Evolutionary conservation across 805 yeast genomes (phyloP).

Genomic region (Candida tammaniensis): DNA sequence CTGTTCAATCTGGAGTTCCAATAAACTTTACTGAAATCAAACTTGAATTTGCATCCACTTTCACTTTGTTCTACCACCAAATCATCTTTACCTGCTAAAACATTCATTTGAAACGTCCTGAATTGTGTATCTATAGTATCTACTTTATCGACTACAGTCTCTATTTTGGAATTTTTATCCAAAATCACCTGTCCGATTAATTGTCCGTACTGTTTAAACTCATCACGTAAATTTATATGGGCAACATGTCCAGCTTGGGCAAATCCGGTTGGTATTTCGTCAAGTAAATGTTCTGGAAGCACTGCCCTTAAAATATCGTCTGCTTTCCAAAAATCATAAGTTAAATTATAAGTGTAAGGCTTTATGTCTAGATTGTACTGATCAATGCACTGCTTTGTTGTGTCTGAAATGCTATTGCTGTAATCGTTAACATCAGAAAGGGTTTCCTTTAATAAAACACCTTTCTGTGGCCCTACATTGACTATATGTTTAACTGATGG

Average conservation of each 20-base stretch:
- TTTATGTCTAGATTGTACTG: slow-evolving; percentile 45
- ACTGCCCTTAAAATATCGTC: slow-evolving; percentile 82
- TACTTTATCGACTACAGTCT: slow-evolving; percentile 89
- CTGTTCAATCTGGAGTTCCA: slow-evolving; percentile 96
- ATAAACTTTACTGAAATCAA: slow-evolving; percentile 91
- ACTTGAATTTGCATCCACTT: slow-evolving; percentile 77
- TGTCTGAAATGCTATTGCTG: slow-evolving; percentile 29
- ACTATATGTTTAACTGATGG: slow-evolving; percentile 72
- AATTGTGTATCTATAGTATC: slow-evolving; percentile 84
- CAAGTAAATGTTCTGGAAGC: slow-evolving; percentile 65
- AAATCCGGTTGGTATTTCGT: slow-evolving; percentile 85
- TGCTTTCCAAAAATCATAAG: slow-evolving; percentile 80
- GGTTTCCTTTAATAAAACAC: slow-evolving; percentile 58
- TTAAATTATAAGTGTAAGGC: slow-evolving; percentile 55
- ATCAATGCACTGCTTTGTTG: slow-evolving; percentile 44
- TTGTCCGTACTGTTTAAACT: slow-evolving; percentile 75
- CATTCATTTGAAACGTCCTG: slow-evolving; percentile 91
- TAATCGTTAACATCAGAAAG: slow-evolving; percentile 16
- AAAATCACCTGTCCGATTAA: slow-evolving; percentile 87
- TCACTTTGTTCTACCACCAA: slow-evolving; percentile 83
- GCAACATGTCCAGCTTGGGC: slow-evolving; percentile 95
- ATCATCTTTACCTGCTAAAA: slow-evolving; percentile 80
- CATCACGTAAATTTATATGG: slow-evolving; percentile 80
- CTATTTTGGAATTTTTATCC: slow-evolving; percentile 79
- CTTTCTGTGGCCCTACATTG: slow-evolving; percentile 32